Conservation (phyloP, 2,329 filamentous ascomycete species). For the Colletotrichum orchidophilum region DNA sequence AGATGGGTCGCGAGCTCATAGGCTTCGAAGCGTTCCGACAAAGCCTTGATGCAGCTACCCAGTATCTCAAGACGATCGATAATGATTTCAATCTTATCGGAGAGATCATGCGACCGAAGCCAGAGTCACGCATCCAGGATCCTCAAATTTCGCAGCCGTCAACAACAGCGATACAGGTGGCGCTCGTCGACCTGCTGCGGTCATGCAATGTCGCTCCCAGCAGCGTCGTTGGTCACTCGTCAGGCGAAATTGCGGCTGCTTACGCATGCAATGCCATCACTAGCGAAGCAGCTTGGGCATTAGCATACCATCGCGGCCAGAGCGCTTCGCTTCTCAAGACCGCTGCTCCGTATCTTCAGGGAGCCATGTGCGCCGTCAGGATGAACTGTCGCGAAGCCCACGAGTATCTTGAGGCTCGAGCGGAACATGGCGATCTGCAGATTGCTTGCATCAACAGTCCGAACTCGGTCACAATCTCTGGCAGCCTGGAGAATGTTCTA, state of each 20-base stretch:
- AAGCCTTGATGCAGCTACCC: constrained; percentile 46
- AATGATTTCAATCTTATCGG: constrained; percentile 46
- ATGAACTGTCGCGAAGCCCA: constrained; percentile 42
- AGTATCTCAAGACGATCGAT: constrained; percentile 43
- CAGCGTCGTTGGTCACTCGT: constrained; percentile 55
- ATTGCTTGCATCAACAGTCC: constrained; percentile 58
- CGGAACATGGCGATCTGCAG: constrained; percentile 38
- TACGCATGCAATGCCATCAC: constrained; percentile 50
- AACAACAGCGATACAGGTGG: constrained; percentile 53
- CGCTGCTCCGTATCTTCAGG: constrained; percentile 42
- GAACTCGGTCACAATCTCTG: constrained; percentile 54
- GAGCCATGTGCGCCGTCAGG: constrained; percentile 54
- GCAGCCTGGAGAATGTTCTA: constrained; percentile 44
- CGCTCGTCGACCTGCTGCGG: constrained; percentile 50
- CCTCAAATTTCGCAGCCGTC: constrained; percentile 52
- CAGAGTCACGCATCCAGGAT: constrained; percentile 42
- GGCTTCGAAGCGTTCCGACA: constrained; percentile 52
- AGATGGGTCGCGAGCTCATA: constrained; percentile 54
- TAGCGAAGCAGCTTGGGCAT: constrained; percentile 49
- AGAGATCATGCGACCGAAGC: constrained; percentile 45
- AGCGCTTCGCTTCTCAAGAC: constrained; percentile 42
- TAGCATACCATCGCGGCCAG: constrained; percentile 53
- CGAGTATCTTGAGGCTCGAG: constrained; percentile 39
- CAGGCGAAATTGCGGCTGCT: constrained; percentile 57
- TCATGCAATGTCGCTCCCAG: constrained; percentile 44